Percentiles rank a stretch among this genome's conserved stretches.
These are phyloP conservation scores for Ophiocordyceps sinensis DNA, from an alignment of 2,329 filamentous ascomycete genomes.

Conservation along the genomic window DNA sequence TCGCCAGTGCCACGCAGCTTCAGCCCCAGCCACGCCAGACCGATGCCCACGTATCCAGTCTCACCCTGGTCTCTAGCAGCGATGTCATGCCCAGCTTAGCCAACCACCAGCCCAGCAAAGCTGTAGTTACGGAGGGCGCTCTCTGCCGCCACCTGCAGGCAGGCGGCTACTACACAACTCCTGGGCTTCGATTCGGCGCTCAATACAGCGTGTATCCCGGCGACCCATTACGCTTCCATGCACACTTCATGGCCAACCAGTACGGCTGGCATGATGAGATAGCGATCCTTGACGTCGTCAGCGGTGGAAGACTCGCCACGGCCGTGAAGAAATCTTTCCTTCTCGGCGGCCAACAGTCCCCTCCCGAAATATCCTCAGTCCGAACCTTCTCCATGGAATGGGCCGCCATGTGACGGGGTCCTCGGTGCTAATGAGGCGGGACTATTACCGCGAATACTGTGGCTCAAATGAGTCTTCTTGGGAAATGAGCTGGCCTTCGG, in stretches of 20 bases:
- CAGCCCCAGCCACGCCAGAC: background rate
- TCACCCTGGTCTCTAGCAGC: conserved; percentile 22
- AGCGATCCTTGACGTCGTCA: conserved; percentile 69
- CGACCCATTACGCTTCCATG: conserved; percentile 87
- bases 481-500: too few species aligned
- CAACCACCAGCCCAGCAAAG: conserved; percentile 4
- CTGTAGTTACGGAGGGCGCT: conserved; percentile 23
- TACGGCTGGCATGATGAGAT: conserved; percentile 82
- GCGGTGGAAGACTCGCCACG: conserved; percentile 76
- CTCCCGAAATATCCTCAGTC: conserved; percentile 25
- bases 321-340: conserved; percentile 94
- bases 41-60: background rate
- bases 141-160: conserved; percentile 70
- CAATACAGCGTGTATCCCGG: conserved; percentile 92
- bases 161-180: conserved; percentile 73
- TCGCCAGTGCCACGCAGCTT: background rate
- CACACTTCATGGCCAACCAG: conserved; percentile 79
- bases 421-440: background rate
- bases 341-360: conserved; percentile 52
- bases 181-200: conserved; percentile 86
- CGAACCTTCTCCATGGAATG: conserved; percentile 81
- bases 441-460: background rate
- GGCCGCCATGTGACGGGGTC: conserved; percentile 63
- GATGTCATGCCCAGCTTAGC: conserved; percentile 11
- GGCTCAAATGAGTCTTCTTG: too few species aligned